Conservation (phyloP, 257 asterid genomes). For the Eucommia ulmoides region DNA sequence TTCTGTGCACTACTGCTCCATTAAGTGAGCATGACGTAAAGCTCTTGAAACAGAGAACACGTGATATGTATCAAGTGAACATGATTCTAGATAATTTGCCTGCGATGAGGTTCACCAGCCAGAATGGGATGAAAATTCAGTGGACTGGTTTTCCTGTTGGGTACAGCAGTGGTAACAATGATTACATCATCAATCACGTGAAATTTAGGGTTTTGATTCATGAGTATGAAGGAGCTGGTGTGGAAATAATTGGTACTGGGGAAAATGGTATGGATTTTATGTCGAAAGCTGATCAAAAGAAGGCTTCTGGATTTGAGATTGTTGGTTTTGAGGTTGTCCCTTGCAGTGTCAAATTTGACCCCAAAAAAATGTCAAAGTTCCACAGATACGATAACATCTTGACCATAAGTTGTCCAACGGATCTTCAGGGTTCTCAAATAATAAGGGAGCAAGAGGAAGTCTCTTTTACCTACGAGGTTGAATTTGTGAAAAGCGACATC, state of each 20-base stretch:
- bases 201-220: not conserved
- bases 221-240: not conserved
- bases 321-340: conserved; percentile 18
- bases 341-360: conserved; percentile 10
- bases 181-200: not conserved
- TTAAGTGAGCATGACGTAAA: not conserved
- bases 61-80: not conserved
- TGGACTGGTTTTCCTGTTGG: not conserved
- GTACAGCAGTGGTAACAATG: not conserved
- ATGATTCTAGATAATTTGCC: not conserved
- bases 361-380: conserved; percentile 4
- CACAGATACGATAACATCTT: conserved; percentile 1
- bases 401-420: not conserved
- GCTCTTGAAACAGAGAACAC: not conserved
- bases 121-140: not conserved
- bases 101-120: not conserved
- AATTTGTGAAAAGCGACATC: conserved; percentile 9
- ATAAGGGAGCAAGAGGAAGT: conserved; percentile 8
- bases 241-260: not conserved
- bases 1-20: not conserved
- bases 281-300: conserved; percentile 4
- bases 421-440: not conserved
- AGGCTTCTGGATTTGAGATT: conserved; percentile 6
- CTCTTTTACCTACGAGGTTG: conserved; percentile 11
- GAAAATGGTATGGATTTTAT: conserved; percentile 11